phyloP scores from a whole-genome alignment of 129 eudicot species.

The Smallanthus sonchifolius region DNA sequence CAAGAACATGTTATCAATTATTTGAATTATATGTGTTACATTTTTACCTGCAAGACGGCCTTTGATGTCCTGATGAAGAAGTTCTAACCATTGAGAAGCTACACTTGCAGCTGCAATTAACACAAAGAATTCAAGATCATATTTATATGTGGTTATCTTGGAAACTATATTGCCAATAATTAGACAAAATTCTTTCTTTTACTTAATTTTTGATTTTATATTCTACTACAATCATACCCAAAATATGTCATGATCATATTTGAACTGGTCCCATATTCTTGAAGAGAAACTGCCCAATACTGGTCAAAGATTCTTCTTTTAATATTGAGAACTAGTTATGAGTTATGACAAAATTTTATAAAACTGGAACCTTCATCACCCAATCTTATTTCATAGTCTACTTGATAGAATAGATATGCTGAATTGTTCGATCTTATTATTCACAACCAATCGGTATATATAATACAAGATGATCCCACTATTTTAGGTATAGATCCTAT shows the following conservation, averaged over 20 bases:
- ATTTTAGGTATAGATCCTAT: too few species aligned
- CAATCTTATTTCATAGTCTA: not conserved
- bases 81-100: conserved; percentile 93
- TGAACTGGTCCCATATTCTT: not conserved
- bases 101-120: conserved; percentile 74
- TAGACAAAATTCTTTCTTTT: not conserved
- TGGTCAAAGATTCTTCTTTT: not conserved
- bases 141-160: not conserved
- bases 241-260: not conserved
- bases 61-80: conserved; percentile 77
- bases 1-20: not conserved
- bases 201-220: not conserved
- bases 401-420: too few species aligned
- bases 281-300: conserved; percentile 3
- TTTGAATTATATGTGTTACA: not conserved
- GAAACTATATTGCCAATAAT: not conserved
- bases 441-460: too few species aligned
- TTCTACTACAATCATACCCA: not conserved
- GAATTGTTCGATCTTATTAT: too few species aligned
- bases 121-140: conserved; percentile 1
- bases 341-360: not conserved
- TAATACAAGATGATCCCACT: too few species aligned
- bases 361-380: not conserved
- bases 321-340: not conserved
- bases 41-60: conserved; percentile 81